Conservation (phyloP, 2,329 filamentous ascomycete genomes). For the Pyricularia grisea region DNA sequence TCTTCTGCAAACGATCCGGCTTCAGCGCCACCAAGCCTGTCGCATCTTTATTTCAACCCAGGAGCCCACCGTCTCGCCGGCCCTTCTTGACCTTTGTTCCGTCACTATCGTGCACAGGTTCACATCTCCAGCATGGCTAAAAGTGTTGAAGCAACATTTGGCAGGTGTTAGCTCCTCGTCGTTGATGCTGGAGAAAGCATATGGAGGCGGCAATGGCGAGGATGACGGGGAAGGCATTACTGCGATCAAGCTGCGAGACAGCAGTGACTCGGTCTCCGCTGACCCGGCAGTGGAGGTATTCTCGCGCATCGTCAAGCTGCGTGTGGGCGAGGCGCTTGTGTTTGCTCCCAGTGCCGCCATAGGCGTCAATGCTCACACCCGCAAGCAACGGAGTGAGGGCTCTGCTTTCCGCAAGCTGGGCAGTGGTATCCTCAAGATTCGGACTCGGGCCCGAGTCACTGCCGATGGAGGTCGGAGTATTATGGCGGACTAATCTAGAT, state of each 20-base stretch:
- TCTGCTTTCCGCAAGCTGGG: constrained; percentile 19
- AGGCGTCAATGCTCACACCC: constrained; percentile 15
- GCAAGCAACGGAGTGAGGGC: not conserved
- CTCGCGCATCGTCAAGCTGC: constrained; percentile 29
- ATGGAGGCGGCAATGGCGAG: constrained; percentile 1
- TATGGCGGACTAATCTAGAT: constrained; percentile 25
- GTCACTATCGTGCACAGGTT: constrained; percentile 68
- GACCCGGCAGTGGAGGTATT: constrained; percentile 25
- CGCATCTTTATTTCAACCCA: constrained; percentile 67
- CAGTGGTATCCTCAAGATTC: constrained; percentile 28
- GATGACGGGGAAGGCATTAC: constrained; percentile 4
- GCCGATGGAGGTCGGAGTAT: constrained; percentile 34
- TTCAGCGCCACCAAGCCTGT: constrained; percentile 60
- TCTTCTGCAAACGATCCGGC: constrained; percentile 53
- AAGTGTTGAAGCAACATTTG: constrained; percentile 17
- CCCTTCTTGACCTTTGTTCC: constrained; percentile 61
- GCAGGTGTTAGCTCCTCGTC: constrained; percentile 17
- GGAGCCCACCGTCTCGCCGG: constrained; percentile 62
- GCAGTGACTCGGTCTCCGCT: not conserved
- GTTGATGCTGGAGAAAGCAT: constrained; percentile 12
- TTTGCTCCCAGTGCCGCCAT: constrained; percentile 35
- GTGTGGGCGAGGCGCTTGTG: constrained; percentile 34
- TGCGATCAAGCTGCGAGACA: not conserved
- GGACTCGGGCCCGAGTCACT: constrained; percentile 31
- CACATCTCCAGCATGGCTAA: constrained; percentile 26